A percentile compares a stretch with the other conserved stretches of the same genome.
phyloP scores from a whole-genome alignment of 2,329 filamentous ascomycete species.

The Diaporthe sp. region DNA sequence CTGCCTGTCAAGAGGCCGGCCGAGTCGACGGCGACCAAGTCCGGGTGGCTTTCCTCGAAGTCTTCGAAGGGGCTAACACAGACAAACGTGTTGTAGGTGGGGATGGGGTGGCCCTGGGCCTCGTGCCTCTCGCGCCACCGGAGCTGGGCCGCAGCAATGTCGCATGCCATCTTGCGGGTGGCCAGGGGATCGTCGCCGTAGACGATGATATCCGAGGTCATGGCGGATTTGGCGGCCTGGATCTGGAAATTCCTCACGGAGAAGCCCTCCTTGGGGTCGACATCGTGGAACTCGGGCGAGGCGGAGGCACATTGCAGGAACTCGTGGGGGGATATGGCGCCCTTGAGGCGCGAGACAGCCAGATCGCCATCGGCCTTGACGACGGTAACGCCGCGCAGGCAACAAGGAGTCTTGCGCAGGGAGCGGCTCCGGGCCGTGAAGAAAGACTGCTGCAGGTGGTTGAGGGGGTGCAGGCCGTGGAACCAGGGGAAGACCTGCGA shows the following conservation, averaged over 20 bases:
- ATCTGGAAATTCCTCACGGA: conserved; percentile 98
- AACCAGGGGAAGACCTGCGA: conserved; percentile 96
- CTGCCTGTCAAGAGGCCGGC: conserved; percentile 79
- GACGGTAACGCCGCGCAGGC: conserved; percentile 84
- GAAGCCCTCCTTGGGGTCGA: conserved; percentile 91
- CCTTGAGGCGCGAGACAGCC: conserved; percentile 81
- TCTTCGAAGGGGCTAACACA: conserved; percentile 73
- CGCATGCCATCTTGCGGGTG: conserved; percentile 74
- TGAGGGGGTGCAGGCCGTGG: conserved; percentile 90
- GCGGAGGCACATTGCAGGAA: conserved; percentile 69
- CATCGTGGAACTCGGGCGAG: conserved; percentile 78
- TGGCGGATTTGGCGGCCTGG: conserved; percentile 88
- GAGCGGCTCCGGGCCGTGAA: conserved; percentile 83
- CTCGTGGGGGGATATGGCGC: conserved; percentile 86
- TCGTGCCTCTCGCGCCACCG: conserved; percentile 79
- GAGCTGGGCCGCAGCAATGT: conserved; percentile 81
- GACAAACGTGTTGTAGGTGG: conserved; percentile 89
- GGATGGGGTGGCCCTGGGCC: conserved; percentile 65
- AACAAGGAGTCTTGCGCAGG: conserved; percentile 79
- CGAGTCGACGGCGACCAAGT: conserved; percentile 82
- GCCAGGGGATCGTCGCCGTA: conserved; percentile 81
- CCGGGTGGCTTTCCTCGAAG: conserved; percentile 78
- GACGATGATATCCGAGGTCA: conserved; percentile 91
- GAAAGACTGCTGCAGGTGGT: conserved; percentile 90
- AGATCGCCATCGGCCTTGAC: conserved; percentile 92